These are phyloP conservation scores for Fusarium coffeatum DNA, from an alignment of 2,329 filamentous ascomycete genomes.

Conservation along the genomic window DNA sequence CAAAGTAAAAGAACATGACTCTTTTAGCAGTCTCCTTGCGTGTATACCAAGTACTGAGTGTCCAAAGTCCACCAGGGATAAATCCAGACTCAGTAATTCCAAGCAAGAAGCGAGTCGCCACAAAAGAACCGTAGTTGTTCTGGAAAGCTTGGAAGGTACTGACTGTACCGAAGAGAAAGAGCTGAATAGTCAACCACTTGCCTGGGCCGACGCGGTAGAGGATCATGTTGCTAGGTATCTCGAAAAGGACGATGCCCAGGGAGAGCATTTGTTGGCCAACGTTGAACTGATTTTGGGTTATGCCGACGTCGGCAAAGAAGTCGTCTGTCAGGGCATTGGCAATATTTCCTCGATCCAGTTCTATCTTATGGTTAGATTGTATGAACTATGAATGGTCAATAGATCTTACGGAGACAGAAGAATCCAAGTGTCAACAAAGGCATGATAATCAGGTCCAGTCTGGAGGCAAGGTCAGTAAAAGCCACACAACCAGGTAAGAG, in stretches of 20 bases:
- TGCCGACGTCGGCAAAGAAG: slow-evolving; percentile 61
- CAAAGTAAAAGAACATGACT: slow-evolving; percentile 67
- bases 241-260: slow-evolving; percentile 60
- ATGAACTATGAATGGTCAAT: fast-evolving
- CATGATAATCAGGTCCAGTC: slow-evolving; percentile 57
- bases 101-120: slow-evolving; percentile 63
- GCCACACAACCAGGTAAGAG: fast-evolving
- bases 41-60: slow-evolving; percentile 67
- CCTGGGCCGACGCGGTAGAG: slow-evolving; percentile 55
- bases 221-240: slow-evolving; percentile 55
- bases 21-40: slow-evolving; percentile 63
- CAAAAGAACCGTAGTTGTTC: slow-evolving; percentile 58
- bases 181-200: slow-evolving; percentile 65
- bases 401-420: slow-evolving; percentile 55
- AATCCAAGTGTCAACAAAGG: slow-evolving; percentile 56
- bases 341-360: slow-evolving; percentile 58
- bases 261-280: slow-evolving; percentile 64
- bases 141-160: slow-evolving; percentile 67
- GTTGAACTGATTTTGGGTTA: slow-evolving; percentile 64
- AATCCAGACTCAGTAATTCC: slow-evolving; percentile 66
- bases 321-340: slow-evolving; percentile 61
- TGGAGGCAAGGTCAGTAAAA: slow-evolving; percentile 18
- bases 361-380: slow-evolving; percentile 30
- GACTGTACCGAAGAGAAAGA: slow-evolving; percentile 65
- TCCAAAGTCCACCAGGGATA: slow-evolving; percentile 64